Percentiles rank a stretch among this genome's conserved stretches.
Evolutionary conservation across 1,139 yeast genomes (phyloP).

Genomic region (Pichia kudriavzevii): DNA sequence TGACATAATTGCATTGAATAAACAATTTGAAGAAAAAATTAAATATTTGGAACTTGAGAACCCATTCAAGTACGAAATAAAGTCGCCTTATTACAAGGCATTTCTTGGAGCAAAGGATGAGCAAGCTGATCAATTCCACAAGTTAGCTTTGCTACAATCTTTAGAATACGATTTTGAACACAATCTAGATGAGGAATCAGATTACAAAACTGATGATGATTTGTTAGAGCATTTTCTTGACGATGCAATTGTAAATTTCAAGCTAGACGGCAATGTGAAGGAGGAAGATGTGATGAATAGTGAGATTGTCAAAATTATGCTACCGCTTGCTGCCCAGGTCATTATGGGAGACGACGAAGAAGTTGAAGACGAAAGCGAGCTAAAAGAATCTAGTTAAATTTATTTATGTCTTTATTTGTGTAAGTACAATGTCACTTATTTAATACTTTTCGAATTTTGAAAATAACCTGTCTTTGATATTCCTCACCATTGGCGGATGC

Average conservation of each 20-base stretch:
- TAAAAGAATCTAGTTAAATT: background rate
- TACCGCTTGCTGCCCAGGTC: conserved; percentile 30
- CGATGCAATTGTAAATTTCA: conserved; percentile 23
- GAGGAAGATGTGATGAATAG: conserved; percentile 18
- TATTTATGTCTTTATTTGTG: background rate
- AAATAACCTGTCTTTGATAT: conserved; percentile 9
- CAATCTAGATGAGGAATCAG: conserved; percentile 21
- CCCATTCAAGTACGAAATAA: conserved; percentile 26
- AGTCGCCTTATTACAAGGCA: conserved; percentile 25
- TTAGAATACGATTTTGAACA: conserved; percentile 30
- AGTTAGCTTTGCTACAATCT: conserved; percentile 28
- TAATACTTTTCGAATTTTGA: conserved; percentile 7
- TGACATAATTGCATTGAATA: conserved; percentile 25
- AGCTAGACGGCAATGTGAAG: conserved; percentile 10
- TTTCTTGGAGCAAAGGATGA: conserved; percentile 17
- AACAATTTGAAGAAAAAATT: conserved; percentile 17
- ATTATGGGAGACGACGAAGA: conserved; percentile 18
- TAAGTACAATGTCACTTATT: background rate
- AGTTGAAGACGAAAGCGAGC: conserved; percentile 1
- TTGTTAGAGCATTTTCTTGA: conserved; percentile 19
- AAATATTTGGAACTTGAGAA: conserved; percentile 18
- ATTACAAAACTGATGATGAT: conserved; percentile 23
- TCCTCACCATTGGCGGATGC: conserved; percentile 8
- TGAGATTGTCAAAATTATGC: conserved; percentile 24
- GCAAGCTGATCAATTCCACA: conserved; percentile 21